phyloP scores from a whole-genome alignment of 106 monocot species.

The Gastrodia elata region DNA sequence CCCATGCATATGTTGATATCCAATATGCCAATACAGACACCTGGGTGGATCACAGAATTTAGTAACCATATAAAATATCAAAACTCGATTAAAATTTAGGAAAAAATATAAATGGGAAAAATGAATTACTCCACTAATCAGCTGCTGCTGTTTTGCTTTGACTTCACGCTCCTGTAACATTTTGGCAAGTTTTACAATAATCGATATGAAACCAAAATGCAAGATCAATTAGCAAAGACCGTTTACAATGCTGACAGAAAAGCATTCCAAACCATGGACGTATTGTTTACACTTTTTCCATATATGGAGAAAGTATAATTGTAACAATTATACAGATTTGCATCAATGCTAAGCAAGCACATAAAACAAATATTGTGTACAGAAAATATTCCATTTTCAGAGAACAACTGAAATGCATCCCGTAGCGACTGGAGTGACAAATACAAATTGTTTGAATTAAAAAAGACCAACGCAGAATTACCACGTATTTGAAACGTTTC shows the following conservation, averaged over 20 bases:
- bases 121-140: conserved; percentile 80
- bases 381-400: not conserved
- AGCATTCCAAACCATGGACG: not conserved
- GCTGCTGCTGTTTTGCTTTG: conserved; percentile 88
- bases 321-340: not conserved
- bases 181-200: not conserved
- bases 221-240: not conserved
- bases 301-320: not conserved
- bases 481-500: not conserved
- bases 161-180: conserved; percentile 77
- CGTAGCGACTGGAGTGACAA: not conserved
- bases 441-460: not conserved
- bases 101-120: not conserved
- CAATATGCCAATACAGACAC: conserved; percentile 85
- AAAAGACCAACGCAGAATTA: not conserved
- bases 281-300: not conserved
- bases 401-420: not conserved
- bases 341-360: not conserved
- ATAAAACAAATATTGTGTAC: not conserved
- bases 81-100: not conserved
- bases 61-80: not conserved
- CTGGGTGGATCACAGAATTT: conserved; percentile 20
- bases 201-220: not conserved
- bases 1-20: conserved; percentile 82
- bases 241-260: not conserved